phyloP scores from a whole-genome alignment of 371 early-diverging fungal species.

The Cokeromyces recurvatus region DNA sequence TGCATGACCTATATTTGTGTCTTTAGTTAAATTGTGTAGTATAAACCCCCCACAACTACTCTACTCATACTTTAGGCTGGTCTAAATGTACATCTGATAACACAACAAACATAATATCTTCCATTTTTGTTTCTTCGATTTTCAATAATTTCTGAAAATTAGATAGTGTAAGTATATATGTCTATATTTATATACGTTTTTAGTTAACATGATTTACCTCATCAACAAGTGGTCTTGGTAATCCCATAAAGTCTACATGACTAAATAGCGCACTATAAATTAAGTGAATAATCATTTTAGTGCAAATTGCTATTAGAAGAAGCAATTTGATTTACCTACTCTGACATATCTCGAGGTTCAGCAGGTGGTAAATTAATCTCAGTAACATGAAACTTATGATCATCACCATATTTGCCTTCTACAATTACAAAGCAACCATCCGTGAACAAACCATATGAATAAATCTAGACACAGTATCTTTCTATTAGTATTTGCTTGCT shows the following conservation, averaged over 20 bases:
- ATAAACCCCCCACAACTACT: no score
- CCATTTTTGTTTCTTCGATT: constrained; percentile 43
- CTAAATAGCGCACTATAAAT: constrained; percentile 41
- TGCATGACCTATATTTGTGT: constrained; percentile 44
- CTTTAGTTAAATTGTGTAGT: no score
- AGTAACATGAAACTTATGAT: constrained; percentile 61
- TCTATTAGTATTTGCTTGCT: no score
- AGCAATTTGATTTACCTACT: constrained; percentile 34
- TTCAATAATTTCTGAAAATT: constrained; percentile 18
- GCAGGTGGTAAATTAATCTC: constrained; percentile 77
- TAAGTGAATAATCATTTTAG: no score
- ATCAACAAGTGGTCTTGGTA: constrained; percentile 43
- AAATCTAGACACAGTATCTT: no score
- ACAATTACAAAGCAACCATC: constrained; percentile 81
- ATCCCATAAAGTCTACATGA: constrained; percentile 57
- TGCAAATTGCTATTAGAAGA: no score
- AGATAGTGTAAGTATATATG: not conserved
- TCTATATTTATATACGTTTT: not conserved
- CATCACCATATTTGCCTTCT: constrained; percentile 71
- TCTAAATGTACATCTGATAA: constrained; percentile 88
- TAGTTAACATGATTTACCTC: constrained; percentile 24
- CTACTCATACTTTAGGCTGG: constrained; percentile 60
- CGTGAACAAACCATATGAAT: constrained; percentile 73
- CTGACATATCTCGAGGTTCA: constrained; percentile 59
- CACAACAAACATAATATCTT: constrained; percentile 67